phyloP scores from a whole-genome alignment of 495 filamentous ascomycete genomes.

The Penicillium coprophilum region DNA sequence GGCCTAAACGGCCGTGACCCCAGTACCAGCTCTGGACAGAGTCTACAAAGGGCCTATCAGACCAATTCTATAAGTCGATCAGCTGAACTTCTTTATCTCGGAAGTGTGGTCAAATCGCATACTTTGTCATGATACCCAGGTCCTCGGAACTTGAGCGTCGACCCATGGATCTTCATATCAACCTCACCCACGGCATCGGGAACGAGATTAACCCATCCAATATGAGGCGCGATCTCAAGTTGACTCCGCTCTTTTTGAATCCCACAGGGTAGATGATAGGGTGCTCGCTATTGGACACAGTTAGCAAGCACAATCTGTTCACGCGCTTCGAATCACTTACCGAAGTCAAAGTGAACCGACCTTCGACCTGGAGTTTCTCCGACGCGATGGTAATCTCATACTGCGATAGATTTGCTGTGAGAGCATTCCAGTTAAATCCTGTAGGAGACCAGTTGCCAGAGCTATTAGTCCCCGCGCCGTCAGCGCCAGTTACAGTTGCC shows the following conservation, averaged over 20 bases:
- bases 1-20: slow-evolving; percentile 40
- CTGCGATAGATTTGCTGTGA: slow-evolving; percentile 6
- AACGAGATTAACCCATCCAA: slow-evolving; percentile 40
- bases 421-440: slow-evolving; percentile 21
- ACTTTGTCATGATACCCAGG: slow-evolving; percentile 46
- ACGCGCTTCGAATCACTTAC: not conserved
- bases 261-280: slow-evolving; percentile 22
- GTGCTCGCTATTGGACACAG: slow-evolving; percentile 1
- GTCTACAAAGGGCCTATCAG: slow-evolving; percentile 22
- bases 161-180: slow-evolving; percentile 30
- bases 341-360: slow-evolving; percentile 15
- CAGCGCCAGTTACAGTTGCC: slow-evolving; percentile 14
- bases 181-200: slow-evolving; percentile 34
- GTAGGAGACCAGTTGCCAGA: slow-evolving; percentile 18
- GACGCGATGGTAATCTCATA: slow-evolving; percentile 22
- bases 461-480: not conserved
- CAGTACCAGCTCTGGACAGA: slow-evolving; percentile 38
- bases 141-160: slow-evolving; percentile 33
- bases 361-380: slow-evolving; percentile 18
- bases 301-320: not conserved
- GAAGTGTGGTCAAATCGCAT: not conserved
- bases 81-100: not conserved
- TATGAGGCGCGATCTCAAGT: slow-evolving; percentile 28
- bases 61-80: slow-evolving; percentile 31
- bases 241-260: slow-evolving; percentile 12